Evolutionary conservation across 2,329 filamentous ascomycete genomes (phyloP).

Genomic region (Bertia moriformis): DNA sequence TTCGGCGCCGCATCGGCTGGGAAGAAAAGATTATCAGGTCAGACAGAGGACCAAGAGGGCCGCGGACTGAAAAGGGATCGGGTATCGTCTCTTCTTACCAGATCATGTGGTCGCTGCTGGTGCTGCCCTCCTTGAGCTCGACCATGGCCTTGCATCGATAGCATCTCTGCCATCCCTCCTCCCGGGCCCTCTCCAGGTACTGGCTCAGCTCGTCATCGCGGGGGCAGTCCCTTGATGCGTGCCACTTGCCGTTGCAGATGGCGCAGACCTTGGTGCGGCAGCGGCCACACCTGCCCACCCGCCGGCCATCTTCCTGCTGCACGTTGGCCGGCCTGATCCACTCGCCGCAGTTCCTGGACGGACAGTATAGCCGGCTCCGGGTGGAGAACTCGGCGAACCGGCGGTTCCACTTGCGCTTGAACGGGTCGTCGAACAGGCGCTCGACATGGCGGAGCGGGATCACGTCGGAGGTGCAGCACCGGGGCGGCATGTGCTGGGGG

Average conservation of each 20-base stretch:
- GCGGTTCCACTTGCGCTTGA: constrained; percentile 68
- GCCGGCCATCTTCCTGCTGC: constrained; percentile 39
- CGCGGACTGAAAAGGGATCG: background rate
- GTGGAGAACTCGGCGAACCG: constrained; percentile 67
- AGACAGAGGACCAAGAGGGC: constrained; percentile 2
- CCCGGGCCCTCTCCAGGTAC: constrained; percentile 46
- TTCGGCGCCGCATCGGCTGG: constrained; percentile 61
- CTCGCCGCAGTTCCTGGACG: constrained; percentile 55
- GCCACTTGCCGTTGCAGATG: constrained; percentile 61
- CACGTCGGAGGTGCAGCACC: constrained; percentile 59
- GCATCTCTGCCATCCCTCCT: constrained; percentile 63
- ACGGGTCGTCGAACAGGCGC: constrained; percentile 54
- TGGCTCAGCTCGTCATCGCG: constrained; percentile 54
- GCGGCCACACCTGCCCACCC: constrained; percentile 53
- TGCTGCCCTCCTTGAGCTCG: constrained; percentile 68
- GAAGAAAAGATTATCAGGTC: constrained; percentile 10
- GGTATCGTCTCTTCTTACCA: constrained; percentile 50
- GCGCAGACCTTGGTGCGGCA: constrained; percentile 66
- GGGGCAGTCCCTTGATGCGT: constrained; percentile 55
- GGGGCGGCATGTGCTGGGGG: constrained; percentile 70
- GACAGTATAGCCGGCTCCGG: constrained; percentile 65
- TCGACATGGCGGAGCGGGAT: constrained; percentile 69
- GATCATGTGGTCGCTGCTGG: too few species aligned
- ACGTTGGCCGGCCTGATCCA: constrained; percentile 67
- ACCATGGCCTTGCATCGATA: constrained; percentile 61